Percentiles rank a stretch among this genome's conserved stretches.
These are phyloP conservation scores for Penicillium palitans DNA, from an alignment of 2,329 filamentous ascomycete species.

Conservation along the genomic window DNA sequence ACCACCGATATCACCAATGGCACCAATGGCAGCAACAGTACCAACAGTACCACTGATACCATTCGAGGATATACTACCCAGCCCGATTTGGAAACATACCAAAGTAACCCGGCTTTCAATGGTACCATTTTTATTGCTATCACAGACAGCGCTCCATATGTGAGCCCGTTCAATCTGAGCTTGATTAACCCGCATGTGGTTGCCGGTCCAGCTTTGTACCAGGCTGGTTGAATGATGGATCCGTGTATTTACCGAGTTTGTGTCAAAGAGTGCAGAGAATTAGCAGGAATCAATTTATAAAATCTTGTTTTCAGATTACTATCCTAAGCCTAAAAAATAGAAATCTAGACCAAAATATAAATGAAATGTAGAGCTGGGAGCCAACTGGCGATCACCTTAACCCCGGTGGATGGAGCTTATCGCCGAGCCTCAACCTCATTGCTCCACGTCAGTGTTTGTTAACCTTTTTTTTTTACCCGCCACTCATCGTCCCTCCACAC, in stretches of 20 bases:
- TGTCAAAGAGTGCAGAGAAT: neutral
- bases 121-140: slow-evolving; percentile 77
- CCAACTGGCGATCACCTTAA: slow-evolving; percentile 1
- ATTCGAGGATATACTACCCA: slow-evolving; percentile 66
- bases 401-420: slow-evolving; percentile 5
- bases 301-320: neutral
- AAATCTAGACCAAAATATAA: neutral
- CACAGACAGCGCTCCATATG: slow-evolving; percentile 65
- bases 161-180: slow-evolving; percentile 75
- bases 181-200: slow-evolving; percentile 75
- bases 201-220: slow-evolving; percentile 70
- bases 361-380: neutral
- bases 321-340: neutral
- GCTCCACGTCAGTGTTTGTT: slow-evolving; percentile 13
- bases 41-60: slow-evolving; percentile 37
- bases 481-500: neutral
- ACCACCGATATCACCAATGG: neutral
- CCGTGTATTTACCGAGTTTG: neutral
- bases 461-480: neutral
- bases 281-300: neutral
- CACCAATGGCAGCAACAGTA: slow-evolving; percentile 45
- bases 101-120: slow-evolving; percentile 69
- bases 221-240: slow-evolving; percentile 62
- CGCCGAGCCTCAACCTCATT: slow-evolving; percentile 13
- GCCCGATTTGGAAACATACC: slow-evolving; percentile 67